Conservation (phyloP, 192 early-diverging fungal genomes). For the Haplosporangium gracile region DNA sequence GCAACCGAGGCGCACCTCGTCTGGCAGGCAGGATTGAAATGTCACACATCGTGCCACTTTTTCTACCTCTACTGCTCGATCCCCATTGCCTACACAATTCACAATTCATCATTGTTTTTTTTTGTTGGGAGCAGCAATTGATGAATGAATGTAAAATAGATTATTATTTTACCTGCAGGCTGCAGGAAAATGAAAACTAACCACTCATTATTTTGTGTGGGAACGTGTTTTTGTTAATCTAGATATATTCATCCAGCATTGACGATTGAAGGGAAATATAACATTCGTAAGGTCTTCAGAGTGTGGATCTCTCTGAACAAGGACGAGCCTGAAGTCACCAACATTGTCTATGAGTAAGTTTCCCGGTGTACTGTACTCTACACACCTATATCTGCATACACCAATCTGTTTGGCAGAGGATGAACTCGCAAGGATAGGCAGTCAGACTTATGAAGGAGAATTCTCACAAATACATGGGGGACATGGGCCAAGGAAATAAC, state of each 20-base stretch:
- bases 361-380: no score
- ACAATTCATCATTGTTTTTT: background rate
- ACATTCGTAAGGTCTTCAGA: slow-evolving; percentile 64
- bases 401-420: background rate
- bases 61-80: background rate
- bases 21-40: background rate
- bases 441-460: background rate
- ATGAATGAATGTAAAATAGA: no score
- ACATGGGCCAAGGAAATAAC: background rate
- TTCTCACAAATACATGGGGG: background rate
- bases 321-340: slow-evolving; percentile 47
- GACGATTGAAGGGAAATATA: slow-evolving; percentile 59
- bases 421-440: background rate
- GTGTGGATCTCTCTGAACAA: slow-evolving; percentile 54
- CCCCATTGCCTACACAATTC: background rate
- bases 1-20: no score
- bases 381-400: background rate
- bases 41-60: background rate
- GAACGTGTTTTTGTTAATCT: background rate
- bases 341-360: slow-evolving; percentile 56
- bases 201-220: background rate
- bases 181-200: background rate
- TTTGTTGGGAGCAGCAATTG: background rate
- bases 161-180: background rate
- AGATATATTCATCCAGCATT: slow-evolving; percentile 63